Base-by-base conservation (phyloP, 331 rosid species). In the Prunus yedoensis region DNA sequence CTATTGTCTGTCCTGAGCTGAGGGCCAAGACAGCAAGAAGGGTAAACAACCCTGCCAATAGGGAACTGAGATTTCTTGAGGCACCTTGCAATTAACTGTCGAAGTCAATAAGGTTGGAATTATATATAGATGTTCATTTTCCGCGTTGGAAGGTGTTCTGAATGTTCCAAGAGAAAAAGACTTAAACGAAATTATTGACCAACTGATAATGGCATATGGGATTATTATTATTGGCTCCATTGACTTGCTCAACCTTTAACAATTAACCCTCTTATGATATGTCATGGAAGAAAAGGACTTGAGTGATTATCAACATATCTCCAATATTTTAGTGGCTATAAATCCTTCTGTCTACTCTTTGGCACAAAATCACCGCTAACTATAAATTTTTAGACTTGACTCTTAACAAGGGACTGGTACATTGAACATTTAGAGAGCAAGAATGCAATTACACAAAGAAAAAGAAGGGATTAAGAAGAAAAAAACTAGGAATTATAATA, bases 211-310 rank as follows among this genome's bases (percentile, higher is more conserved):
- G 53, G 41, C 41, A 35, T 35, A 5, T 35, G 5, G 41, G 41
- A 1, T 1, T 35, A 35, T 35, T 35, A 35, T 0, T 30, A 58
- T 17, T n/a, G 49, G 30, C 50, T 0, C 50, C 2, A 1, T 30
- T 18, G 63, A 52, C 50, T n/a, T 52, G 30, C 50, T 52, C 74
- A 30, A 27, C 9, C 21, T 21, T 66, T 13, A 47, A 47, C 52
- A 47, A 47, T 47, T 1, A 47, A 47, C 52, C 16, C 52, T 47
- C 52, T 13, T 21, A 13, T 67, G 8, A n/a, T 25, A 17, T 16
- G 25, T 68, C 8, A 28, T 49, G 2, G 63, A 70, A 70, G 63
- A 68, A 70, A 70, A 46, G 63, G 74, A 70, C 74, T 70, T 38
- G 13, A 70, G 30, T 51, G 62, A 0, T 15, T 10, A 28, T 70